These are phyloP conservation scores for Lindgomyces ingoldianus DNA, from an alignment of 495 filamentous ascomycete species.

Conservation along the genomic window DNA sequence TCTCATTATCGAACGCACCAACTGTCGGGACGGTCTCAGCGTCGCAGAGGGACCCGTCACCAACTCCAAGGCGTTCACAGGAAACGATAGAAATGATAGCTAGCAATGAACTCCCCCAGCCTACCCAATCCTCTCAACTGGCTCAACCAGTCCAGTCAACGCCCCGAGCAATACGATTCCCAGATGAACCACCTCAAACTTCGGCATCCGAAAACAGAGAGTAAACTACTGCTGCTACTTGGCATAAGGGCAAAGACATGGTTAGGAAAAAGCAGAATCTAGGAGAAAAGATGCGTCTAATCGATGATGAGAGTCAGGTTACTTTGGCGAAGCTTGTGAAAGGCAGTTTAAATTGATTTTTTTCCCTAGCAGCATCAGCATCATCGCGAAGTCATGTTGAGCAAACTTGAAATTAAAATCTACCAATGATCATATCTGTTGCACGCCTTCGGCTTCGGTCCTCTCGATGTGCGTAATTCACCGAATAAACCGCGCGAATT, in stretches of 20 bases:
- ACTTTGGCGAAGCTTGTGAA: too few relatives aligned
- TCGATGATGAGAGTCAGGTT: too few relatives aligned
- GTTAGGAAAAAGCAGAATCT: neutral
- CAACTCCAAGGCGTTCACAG: neutral
- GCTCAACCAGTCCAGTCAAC: neutral
- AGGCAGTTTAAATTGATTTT: too few relatives aligned
- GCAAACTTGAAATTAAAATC: too few relatives aligned
- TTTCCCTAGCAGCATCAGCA: too few relatives aligned
- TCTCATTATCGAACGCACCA: neutral
- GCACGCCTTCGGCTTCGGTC: too few relatives aligned
- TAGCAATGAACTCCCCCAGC: neutral
- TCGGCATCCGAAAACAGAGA: neutral
- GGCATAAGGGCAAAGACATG: neutral
- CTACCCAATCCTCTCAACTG: neutral
- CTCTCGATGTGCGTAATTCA: too few relatives aligned
- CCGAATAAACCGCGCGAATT: too few relatives aligned
- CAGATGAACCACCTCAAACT: slow-evolving; percentile 16
- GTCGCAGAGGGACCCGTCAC: neutral
- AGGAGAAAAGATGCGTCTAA: too few relatives aligned
- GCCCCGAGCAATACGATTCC: slow-evolving; percentile 28
- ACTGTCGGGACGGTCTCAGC: neutral
- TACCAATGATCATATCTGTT: too few relatives aligned
- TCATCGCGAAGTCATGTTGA: too few relatives aligned
- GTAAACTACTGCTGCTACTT: neutral
- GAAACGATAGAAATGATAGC: neutral